Base-by-base conservation (phyloP, 306 rosid species). In the Pterocarpus santalinus region DNA sequence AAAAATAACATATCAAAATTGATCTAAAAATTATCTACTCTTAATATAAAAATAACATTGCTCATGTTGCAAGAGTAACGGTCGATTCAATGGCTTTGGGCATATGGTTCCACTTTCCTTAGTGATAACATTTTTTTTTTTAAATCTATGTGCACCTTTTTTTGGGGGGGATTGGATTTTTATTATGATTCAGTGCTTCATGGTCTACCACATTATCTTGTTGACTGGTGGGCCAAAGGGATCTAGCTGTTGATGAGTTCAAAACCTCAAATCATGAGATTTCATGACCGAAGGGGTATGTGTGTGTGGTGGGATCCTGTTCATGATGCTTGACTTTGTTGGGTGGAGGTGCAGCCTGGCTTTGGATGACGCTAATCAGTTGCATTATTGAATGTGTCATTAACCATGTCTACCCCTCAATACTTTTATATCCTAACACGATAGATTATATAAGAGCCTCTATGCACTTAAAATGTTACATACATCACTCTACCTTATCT, bases 81-180 rank as follows among this genome's bases (percentile, higher is more conserved):
- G 89, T 86, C 89, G 80, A 77, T 80, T 87, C 82, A 47, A 13
- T n/a, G 80, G 81, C 8, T 80, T 71, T 56, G 74, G 46, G 46
- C 47, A 65, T 34, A 4, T 13, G 86, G 88, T 73, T 63, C 88
- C 90, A 81, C 83, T 44, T 6, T 51, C 28, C 28, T 22, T 22
- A 22, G 28, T 22, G 28, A 22, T 22, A 22, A 22, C 28, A 22
- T 33, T 79, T 47, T 9, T 3, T 47, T 13, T 47, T 9, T 22
- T 22, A 22, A 22, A 22, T 22, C 28, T 22, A 22, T 22, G 1
- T 22, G 28, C 28, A 22, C 28, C 28, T 0, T 22, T 22, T 22
- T 22, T 22, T 22, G 0, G 28, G 28, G 28, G 28, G 0, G 28
- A 22, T 22, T 22, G 28, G 28, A 36, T 28, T 32, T n/a, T 75